Evolutionary conservation across 2,329 filamentous ascomycete species (phyloP).

Genomic region (Penicillium digitatum): DNA sequence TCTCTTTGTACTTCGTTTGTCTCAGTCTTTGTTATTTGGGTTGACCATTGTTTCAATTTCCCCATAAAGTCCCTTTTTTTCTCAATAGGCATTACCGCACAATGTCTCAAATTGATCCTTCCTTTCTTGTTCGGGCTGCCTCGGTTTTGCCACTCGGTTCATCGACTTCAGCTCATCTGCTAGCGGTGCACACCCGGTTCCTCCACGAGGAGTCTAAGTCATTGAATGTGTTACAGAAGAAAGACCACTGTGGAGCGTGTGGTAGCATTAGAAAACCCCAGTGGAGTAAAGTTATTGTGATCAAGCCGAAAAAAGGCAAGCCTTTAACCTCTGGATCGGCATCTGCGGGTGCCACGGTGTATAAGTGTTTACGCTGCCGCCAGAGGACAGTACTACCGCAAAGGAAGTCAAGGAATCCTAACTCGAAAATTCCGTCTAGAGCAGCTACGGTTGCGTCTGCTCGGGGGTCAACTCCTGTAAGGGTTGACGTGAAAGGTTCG

Average conservation of each 20-base stretch:
- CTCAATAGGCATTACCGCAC: slow-evolving; percentile 13
- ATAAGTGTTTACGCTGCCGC: slow-evolving; percentile 38
- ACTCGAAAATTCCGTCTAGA: slow-evolving; percentile 12
- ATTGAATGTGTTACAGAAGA: slow-evolving; percentile 32
- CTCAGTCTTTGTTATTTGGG: not conserved
- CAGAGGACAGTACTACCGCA: slow-evolving; percentile 32
- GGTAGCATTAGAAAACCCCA: slow-evolving; percentile 35
- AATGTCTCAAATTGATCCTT: slow-evolving; percentile 24
- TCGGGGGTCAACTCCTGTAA: not conserved
- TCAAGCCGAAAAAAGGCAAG: slow-evolving; percentile 20
- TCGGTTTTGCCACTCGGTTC: slow-evolving; percentile 32
- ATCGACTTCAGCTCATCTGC: slow-evolving; percentile 42
- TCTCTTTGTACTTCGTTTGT: not conserved
- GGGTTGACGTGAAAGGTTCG: not conserved
- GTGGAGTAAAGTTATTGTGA: slow-evolving; percentile 28
- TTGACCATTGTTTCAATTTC: not conserved
- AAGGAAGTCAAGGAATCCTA: slow-evolving; percentile 14
- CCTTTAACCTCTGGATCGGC: slow-evolving; percentile 5
- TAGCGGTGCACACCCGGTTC: slow-evolving; percentile 37
- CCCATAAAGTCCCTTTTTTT: not conserved
- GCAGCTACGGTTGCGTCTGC: slow-evolving; percentile 8
- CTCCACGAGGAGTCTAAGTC: slow-evolving; percentile 34
- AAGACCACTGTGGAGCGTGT: slow-evolving; percentile 40
- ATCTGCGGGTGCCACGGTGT: slow-evolving; percentile 29
- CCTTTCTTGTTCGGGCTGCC: slow-evolving; percentile 39